These are phyloP conservation scores for Ploettnerulaceae sp. DNA, from an alignment of 2,329 filamentous ascomycete species.

Conservation along the genomic window DNA sequence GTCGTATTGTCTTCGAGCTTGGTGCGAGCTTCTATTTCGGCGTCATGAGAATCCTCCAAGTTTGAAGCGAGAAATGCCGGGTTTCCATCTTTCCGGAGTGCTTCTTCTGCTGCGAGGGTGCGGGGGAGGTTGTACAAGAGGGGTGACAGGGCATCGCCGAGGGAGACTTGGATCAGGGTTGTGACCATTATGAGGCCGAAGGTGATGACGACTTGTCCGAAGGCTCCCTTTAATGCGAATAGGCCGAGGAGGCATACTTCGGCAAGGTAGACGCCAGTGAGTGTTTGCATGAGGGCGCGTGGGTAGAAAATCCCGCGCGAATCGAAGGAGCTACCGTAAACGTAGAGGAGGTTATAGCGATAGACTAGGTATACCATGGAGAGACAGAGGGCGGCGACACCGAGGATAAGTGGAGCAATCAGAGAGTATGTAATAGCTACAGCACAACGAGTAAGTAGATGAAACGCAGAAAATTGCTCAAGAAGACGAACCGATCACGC, in stretches of 20 bases:
- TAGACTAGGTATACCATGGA: slow-evolving; percentile 61
- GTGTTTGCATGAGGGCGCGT: slow-evolving; percentile 57
- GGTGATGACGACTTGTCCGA: slow-evolving; percentile 54
- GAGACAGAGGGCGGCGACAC: slow-evolving; percentile 58
- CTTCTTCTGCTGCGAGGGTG: slow-evolving; percentile 30
- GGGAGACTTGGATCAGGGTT: slow-evolving; percentile 47
- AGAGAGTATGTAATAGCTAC: slow-evolving; percentile 59
- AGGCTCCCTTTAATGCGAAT: slow-evolving; percentile 50
- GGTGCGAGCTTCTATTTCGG: background rate
- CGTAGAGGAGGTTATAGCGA: slow-evolving; percentile 61
- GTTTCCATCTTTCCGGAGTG: slow-evolving; percentile 18
- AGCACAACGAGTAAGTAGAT: slow-evolving; percentile 21
- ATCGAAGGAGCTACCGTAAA: slow-evolving; percentile 56
- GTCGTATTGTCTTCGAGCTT: slow-evolving; percentile 29
- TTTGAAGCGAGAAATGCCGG: slow-evolving; percentile 14
- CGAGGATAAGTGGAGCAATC: slow-evolving; percentile 61
- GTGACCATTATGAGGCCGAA: slow-evolving; percentile 52
- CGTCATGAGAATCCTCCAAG: slow-evolving; percentile 20
- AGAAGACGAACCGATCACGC: slow-evolving; percentile 45
- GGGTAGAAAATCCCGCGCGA: slow-evolving; percentile 62
- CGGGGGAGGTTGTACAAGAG: slow-evolving; percentile 31
- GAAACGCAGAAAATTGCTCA: background rate
- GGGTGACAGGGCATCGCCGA: slow-evolving; percentile 29
- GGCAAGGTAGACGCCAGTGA: slow-evolving; percentile 58
- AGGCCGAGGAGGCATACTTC: slow-evolving; percentile 59